Percentiles rank a stretch among this genome's conserved stretches.
Evolutionary conservation across 1,139 yeast genomes (phyloP).

Genomic region (Suhomyces bolitotheri): DNA sequence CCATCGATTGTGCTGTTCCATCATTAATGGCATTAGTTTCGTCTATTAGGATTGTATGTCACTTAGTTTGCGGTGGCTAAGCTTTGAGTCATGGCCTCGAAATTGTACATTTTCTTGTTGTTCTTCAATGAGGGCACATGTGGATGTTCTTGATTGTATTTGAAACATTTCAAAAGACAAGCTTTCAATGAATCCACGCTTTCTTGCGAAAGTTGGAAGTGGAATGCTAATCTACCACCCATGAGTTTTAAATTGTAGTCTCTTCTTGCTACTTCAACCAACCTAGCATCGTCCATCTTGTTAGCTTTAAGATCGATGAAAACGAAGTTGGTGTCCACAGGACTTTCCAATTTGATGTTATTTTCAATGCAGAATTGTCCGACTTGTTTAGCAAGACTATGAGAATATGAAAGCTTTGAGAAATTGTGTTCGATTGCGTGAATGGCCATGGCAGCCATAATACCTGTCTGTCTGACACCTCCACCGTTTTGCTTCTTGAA

Average conservation of each 20-base stretch:
- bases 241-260: conserved; percentile 59
- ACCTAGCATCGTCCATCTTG: conserved; percentile 46
- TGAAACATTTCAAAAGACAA: conserved; percentile 59
- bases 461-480: conserved; percentile 49
- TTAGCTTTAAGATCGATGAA: conserved; percentile 39
- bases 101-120: conserved; percentile 36
- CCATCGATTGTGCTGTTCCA: no score
- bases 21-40: no score
- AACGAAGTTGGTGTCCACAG: conserved; percentile 46
- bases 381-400: conserved; percentile 63
- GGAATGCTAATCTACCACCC: conserved; percentile 83
- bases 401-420: conserved; percentile 51
- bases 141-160: conserved; percentile 38
- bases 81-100: conserved; percentile 28
- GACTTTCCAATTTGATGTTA: conserved; percentile 42
- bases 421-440: conserved; percentile 44
- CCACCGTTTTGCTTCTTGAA: conserved; percentile 51
- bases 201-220: conserved; percentile 70
- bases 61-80: no score
- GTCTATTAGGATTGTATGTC: no score
- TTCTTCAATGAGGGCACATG: conserved; percentile 21
- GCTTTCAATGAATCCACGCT: conserved; percentile 65
- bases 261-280: conserved; percentile 58
- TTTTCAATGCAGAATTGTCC: conserved; percentile 59
- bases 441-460: conserved; percentile 43